These are phyloP conservation scores for Sungouiozyma intestinalis DNA, from an alignment of 805 yeast genomes.

Conservation along the genomic window DNA sequence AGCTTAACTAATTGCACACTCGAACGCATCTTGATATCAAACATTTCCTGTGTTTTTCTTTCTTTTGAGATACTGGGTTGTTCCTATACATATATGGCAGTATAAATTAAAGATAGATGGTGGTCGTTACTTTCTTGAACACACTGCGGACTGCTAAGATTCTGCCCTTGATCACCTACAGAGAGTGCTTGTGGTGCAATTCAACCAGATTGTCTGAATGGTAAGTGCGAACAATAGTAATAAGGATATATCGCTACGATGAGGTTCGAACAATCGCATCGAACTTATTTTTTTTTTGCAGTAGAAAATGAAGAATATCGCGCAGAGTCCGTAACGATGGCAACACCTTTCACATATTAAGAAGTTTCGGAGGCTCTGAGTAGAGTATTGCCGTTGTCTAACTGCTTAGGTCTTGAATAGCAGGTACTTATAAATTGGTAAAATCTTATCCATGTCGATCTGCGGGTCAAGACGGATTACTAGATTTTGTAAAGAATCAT, in stretches of 20 bases:
- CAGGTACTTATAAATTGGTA: neutral
- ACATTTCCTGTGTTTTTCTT: neutral
- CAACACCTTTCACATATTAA: too few species aligned
- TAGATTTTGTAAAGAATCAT: neutral
- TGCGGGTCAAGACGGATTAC: neutral
- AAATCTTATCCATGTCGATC: neutral
- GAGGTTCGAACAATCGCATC: too few species aligned
- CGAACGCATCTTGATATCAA: conserved; percentile 3
- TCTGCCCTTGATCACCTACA: too few species aligned
- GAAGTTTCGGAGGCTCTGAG: neutral
- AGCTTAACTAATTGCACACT: neutral
- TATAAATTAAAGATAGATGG: too few species aligned
- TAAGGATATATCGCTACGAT: neutral
- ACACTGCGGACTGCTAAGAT: too few species aligned
- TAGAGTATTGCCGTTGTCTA: neutral
- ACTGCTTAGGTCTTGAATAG: too few species aligned
- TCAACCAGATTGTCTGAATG: too few species aligned
- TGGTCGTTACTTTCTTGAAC: too few species aligned
- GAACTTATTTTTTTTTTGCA: neutral
- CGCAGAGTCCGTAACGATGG: neutral
- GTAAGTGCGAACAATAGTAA: too few species aligned
- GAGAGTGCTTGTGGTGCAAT: too few species aligned
- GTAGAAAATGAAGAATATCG: neutral
- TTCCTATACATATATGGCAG: neutral
- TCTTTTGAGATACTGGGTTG: too few species aligned